Evolutionary conservation across 1,139 yeast species (phyloP).

Genomic region (Candida buenavistaensis): DNA sequence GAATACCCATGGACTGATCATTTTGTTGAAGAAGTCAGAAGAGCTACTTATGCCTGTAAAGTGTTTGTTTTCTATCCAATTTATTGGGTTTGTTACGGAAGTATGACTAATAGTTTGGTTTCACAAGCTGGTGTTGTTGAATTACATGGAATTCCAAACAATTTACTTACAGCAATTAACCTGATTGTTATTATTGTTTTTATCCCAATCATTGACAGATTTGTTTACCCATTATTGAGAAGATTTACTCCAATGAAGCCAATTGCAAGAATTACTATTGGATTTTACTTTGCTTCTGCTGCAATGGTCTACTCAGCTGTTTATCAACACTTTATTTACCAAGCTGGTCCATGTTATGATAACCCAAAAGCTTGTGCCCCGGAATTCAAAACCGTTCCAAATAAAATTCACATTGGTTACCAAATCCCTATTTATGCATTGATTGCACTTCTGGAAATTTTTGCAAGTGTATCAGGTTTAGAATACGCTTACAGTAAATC

Average conservation of each 20-base stretch:
- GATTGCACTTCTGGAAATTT: constrained; percentile 60
- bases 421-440: constrained; percentile 64
- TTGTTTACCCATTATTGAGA: constrained; percentile 55
- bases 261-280: constrained; percentile 69
- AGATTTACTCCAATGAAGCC: constrained; percentile 60
- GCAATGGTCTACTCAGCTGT: constrained; percentile 82
- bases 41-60: constrained; percentile 60
- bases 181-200: constrained; percentile 59
- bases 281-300: constrained; percentile 67
- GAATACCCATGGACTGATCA: constrained; percentile 56
- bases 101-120: constrained; percentile 61
- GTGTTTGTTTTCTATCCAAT: constrained; percentile 62
- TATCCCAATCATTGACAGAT: constrained; percentile 56
- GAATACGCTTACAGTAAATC: constrained; percentile 74
- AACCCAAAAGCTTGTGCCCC: constrained; percentile 21
- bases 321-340: constrained; percentile 70
- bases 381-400: constrained; percentile 38
- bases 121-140: constrained; percentile 67
- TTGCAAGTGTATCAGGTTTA: constrained; percentile 64
- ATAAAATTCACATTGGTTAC: constrained; percentile 56
- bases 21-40: constrained; percentile 61
- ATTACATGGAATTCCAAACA: constrained; percentile 63
- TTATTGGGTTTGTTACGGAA: constrained; percentile 67
- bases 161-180: constrained; percentile 60
- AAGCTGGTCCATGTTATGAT: constrained; percentile 45